Evolutionary conservation across 2,329 filamentous ascomycete genomes (phyloP).

Genomic region (Penicillium frequentans): DNA sequence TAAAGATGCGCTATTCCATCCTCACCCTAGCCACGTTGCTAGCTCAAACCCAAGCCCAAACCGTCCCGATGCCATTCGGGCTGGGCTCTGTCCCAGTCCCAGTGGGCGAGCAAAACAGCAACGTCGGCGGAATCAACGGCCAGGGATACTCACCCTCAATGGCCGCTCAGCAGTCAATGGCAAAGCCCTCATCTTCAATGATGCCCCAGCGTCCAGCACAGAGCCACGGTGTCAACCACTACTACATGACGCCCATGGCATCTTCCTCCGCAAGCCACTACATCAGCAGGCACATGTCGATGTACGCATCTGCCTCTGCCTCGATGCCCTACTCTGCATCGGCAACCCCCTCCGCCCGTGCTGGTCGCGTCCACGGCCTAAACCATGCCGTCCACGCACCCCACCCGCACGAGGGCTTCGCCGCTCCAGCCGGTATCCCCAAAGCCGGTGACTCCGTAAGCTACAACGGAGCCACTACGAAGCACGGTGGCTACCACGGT

Average conservation of each 20-base stretch:
- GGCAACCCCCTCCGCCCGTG: not conserved
- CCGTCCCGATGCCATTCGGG: not conserved
- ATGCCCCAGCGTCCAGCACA: not conserved
- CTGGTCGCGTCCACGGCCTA: not conserved
- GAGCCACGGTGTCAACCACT: not conserved
- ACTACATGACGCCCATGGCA: not conserved
- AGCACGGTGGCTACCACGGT: not conserved
- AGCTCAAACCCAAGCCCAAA: constrained; percentile 8
- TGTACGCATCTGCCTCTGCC: not conserved
- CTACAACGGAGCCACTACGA: not conserved
- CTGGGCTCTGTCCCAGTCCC: not conserved
- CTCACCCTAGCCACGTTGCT: constrained; percentile 18
- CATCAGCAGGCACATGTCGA: not conserved
- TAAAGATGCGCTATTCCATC: constrained; percentile 17
- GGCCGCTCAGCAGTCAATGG: not conserved
- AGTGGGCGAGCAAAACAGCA: not conserved
- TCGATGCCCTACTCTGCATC: not conserved
- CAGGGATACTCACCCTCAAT: not conserved
- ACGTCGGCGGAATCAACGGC: not conserved
- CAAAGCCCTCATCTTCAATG: not conserved
- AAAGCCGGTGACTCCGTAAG: not conserved
- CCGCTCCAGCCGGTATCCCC: not conserved
- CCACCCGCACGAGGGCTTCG: constrained; percentile 1
- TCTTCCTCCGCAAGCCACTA: not conserved
- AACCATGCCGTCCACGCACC: not conserved